Evolutionary conservation across 2,329 filamentous ascomycete species (phyloP).

Genomic region (Colletotrichum higginsianum): DNA sequence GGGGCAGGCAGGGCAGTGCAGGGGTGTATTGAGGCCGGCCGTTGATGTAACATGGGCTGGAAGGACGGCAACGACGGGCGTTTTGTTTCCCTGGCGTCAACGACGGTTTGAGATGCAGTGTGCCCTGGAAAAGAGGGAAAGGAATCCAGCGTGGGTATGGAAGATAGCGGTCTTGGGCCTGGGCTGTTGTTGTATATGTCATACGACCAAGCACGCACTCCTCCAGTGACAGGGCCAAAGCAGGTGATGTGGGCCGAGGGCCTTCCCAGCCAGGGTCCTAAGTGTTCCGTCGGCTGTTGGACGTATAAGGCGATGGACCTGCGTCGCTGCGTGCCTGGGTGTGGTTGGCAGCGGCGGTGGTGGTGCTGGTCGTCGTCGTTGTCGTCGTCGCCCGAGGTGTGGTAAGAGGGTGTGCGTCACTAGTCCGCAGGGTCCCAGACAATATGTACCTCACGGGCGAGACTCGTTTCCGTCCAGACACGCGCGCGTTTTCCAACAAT

Average conservation of each 20-base stretch:
- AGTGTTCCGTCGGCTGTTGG: constrained; percentile 15
- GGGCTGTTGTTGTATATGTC: constrained; percentile 35
- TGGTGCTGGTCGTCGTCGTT: neutral
- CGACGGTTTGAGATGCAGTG: neutral
- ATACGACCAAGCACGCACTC: constrained; percentile 26
- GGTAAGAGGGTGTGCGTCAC: constrained; percentile 27
- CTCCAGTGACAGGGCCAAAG: constrained; percentile 3
- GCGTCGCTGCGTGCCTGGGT: constrained; percentile 2
- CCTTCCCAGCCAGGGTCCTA: constrained; percentile 13
- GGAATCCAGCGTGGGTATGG: neutral
- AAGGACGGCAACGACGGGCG: neutral
- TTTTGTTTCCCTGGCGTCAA: constrained; percentile 7
- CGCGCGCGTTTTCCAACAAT: constrained; percentile 13
- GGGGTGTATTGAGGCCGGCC: neutral
- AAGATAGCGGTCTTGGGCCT: constrained; percentile 14
- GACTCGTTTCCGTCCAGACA: constrained; percentile 17
- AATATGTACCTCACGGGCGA: constrained; percentile 42
- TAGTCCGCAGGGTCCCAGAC: constrained; percentile 37
- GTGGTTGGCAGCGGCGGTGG: neutral
- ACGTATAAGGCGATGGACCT: neutral
- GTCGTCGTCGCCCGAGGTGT: neutral
- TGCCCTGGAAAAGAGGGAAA: constrained; percentile 1
- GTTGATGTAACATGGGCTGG: constrained; percentile 12
- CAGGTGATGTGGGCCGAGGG: constrained; percentile 4
- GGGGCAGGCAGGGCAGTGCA: neutral